These are phyloP conservation scores for Blastobotrys muscicola DNA, from an alignment of 805 yeast species.

Conservation along the genomic window DNA sequence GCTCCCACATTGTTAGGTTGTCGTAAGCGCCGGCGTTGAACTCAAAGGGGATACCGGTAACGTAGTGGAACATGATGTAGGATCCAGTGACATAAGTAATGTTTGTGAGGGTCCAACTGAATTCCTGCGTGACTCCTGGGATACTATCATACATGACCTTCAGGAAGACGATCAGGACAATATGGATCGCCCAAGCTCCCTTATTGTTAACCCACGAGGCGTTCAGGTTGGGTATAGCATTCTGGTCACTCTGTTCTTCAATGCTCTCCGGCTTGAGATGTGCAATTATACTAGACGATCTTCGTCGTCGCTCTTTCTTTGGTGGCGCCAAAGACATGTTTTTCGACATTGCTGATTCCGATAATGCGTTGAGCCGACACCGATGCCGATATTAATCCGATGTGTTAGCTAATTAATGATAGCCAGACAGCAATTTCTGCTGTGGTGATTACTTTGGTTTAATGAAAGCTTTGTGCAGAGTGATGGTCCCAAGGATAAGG, in stretches of 20 bases:
- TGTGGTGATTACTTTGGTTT: not conserved
- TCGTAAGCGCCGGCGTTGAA: conserved; percentile 96
- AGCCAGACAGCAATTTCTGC: not conserved
- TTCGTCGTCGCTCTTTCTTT: conserved; percentile 36
- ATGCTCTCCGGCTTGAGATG: conserved; percentile 89
- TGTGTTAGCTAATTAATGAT: not conserved
- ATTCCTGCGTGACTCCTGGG: conserved; percentile 71
- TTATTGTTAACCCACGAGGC: conserved; percentile 95
- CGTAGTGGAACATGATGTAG: conserved; percentile 91
- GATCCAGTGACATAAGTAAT: conserved; percentile 84
- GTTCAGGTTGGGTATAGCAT: conserved; percentile 77
- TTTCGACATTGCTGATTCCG: too few relatives aligned
- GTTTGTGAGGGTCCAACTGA: conserved; percentile 92
- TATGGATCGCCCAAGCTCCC: conserved; percentile 84
- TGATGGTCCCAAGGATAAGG: too few relatives aligned
- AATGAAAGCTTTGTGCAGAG: too few relatives aligned
- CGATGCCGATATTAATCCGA: too few relatives aligned
- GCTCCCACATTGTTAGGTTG: conserved; percentile 97
- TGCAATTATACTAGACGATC: conserved; percentile 83
- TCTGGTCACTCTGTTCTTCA: conserved; percentile 88
- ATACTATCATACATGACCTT: conserved; percentile 70
- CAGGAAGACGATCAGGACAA: conserved; percentile 67
- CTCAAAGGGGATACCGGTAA: conserved; percentile 96
- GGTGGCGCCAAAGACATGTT: conserved; percentile 6
- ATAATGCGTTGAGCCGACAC: too few relatives aligned